Conservation (phyloP, 441 rosid genomes). For the Populus hybrid region DNA sequence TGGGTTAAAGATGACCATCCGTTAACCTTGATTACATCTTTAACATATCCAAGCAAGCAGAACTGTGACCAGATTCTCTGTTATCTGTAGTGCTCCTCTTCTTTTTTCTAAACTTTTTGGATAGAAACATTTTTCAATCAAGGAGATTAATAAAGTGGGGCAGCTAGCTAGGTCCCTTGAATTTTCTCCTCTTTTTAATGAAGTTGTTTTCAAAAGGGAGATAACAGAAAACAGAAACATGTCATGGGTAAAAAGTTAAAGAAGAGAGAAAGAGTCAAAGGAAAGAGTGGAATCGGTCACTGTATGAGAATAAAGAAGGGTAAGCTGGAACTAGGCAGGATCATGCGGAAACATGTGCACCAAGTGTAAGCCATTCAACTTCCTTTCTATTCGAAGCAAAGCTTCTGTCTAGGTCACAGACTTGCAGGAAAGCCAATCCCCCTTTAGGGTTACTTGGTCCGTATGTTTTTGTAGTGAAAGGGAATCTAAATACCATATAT, state of each 20-base stretch:
- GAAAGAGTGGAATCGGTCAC: conserved; percentile 24
- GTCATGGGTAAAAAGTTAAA: background rate
- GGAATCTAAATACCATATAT: conserved; percentile 16
- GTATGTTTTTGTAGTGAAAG: conserved; percentile 12
- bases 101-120: background rate
- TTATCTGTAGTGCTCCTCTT: too few species aligned
- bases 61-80: background rate
- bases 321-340: background rate
- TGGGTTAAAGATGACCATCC: too few species aligned
- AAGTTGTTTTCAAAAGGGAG: background rate
- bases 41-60: background rate
- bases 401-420: conserved; percentile 36
- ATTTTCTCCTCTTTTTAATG: background rate
- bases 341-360: background rate
- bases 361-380: conserved; percentile 1
- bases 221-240: conserved; percentile 16
- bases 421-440: conserved; percentile 47
- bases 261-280: conserved; percentile 10
- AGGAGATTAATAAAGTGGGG: background rate
- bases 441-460: conserved; percentile 20
- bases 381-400: conserved; percentile 69
- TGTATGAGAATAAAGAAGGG: conserved; percentile 30
- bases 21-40: background rate
- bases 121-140: background rate
- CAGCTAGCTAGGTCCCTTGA: background rate